Base-by-base conservation (phyloP, 2,329 filamentous ascomycete species). In the Leptosphaerulina australis region DNA sequence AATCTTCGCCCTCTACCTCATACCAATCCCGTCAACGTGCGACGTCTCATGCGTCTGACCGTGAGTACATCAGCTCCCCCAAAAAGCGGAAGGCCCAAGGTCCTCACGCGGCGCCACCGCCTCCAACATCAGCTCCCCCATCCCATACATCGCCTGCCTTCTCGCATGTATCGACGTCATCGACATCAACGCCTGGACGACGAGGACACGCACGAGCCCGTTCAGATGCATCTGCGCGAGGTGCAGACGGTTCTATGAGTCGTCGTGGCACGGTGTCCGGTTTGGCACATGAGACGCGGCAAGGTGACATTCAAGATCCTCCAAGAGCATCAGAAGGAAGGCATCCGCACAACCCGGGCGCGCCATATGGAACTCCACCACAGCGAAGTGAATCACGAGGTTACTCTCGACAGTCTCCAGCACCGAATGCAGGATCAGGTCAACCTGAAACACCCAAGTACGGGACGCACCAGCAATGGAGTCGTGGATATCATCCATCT, bases 41-140 rank as follows among this genome's bases (percentile, higher is more conserved):
- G 64, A 55, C 69, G 69, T 69, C 74, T 64, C 66, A 80, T 73
- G 60, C 76, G 73, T 74, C 77, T 76, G 72, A 79, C 76, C 71
- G 78, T 71, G 84, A 87, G 67, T 81, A 85, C 72, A 84, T 85
- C 67, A 88, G 88, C 70, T 90, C 88, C 55, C 90, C 90, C 24
- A 89, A 88, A 71, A 96, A 96, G 78, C 87, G 91, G 65, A 96
- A 96, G 76, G 86, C 88, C 31, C 75, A 78, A 66, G 78, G 79
- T 21, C 72, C 74, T 24, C 81, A 84, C 60, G 76, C 76, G 52
- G 69, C 77, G 47, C 75, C 76, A 48, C 80, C 81, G 31, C 74
- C 77, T 17, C 81, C 81, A 15, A 76, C 80, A 41, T 77, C 77
- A 37, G 77, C 77, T 56, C 74, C 76, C 10, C 73, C 76, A 46